A percentile compares a stretch with the other conserved stretches of the same genome.
Conservation (phyloP, 139 green algal species). For the Dunaliella primolecta region DNA sequence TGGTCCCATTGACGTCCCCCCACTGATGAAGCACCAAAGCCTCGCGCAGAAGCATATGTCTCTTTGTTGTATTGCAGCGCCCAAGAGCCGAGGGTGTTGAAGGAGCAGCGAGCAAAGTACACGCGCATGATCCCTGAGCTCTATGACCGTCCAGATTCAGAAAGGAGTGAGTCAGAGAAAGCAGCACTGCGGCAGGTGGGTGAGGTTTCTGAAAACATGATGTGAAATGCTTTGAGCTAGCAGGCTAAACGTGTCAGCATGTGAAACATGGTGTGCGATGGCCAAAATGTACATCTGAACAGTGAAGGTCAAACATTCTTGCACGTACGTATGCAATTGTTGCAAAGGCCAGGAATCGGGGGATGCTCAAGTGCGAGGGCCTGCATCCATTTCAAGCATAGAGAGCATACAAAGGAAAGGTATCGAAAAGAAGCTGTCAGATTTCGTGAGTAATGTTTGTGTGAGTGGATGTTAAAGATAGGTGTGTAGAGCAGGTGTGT, state of each 20-base stretch:
- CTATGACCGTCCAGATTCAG: slow-evolving; percentile 71
- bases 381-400: not conserved
- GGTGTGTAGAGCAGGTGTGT: no score
- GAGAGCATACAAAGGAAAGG: not conserved
- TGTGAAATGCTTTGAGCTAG: no score
- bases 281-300: not conserved
- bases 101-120: not conserved
- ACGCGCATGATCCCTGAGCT: slow-evolving; percentile 68
- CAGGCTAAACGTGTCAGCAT: not conserved
- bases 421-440: no score
- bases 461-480: no score
- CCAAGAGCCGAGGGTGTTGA: not conserved
- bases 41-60: no score
- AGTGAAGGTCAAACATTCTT: not conserved
- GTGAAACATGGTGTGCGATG: not conserved
- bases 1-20: no score
- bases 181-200: slow-evolving; percentile 75
- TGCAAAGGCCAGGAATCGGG: not conserved
- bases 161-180: slow-evolving; percentile 78
- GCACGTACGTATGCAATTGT: not conserved
- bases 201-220: not conserved
- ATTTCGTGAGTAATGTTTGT: no score
- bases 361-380: not conserved
- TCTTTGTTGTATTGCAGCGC: no score
- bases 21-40: no score